Conservation (phyloP, 805 yeast genomes). For the Candida tibetensis region DNA sequence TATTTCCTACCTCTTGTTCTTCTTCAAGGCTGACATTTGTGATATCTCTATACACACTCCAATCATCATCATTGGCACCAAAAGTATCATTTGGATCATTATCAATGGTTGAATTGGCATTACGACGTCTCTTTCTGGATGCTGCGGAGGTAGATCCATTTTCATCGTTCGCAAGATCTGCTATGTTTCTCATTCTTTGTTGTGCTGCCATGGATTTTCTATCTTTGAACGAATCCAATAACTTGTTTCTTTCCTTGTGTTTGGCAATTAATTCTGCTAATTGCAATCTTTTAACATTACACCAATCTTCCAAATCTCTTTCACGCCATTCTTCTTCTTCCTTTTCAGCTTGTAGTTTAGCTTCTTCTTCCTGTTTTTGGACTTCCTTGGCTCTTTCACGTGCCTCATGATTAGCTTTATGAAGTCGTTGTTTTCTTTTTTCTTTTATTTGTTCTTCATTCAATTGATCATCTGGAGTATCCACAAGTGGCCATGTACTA, state of each 20-base stretch:
- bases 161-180: conserved; percentile 78
- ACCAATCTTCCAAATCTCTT: conserved; percentile 76
- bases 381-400: conserved; percentile 78
- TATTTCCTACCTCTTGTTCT: conserved; percentile 70
- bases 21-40: conserved; percentile 76
- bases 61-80: conserved; percentile 94
- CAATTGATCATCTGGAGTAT: conserved; percentile 80
- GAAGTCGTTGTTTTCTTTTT: conserved; percentile 76
- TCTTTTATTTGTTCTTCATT: conserved; percentile 79
- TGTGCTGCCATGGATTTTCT: conserved; percentile 91
- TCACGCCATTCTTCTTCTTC: conserved; percentile 79
- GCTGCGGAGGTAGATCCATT: conserved; percentile 46
- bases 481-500: conserved; percentile 67
- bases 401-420: conserved; percentile 88
- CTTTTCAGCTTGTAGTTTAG: conserved; percentile 54
- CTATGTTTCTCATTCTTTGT: conserved; percentile 85
- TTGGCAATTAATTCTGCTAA: conserved; percentile 57
- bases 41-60: conserved; percentile 87
- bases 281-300: conserved; percentile 60
- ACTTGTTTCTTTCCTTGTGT: conserved; percentile 64
- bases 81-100: conserved; percentile 92
- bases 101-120: conserved; percentile 62
- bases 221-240: conserved; percentile 76
- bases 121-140: conserved; percentile 43
- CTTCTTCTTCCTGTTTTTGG: conserved; percentile 62